Evolutionary conservation across 371 early-diverging fungal genomes (phyloP).

Genomic region (Entomophthora muscae): DNA sequence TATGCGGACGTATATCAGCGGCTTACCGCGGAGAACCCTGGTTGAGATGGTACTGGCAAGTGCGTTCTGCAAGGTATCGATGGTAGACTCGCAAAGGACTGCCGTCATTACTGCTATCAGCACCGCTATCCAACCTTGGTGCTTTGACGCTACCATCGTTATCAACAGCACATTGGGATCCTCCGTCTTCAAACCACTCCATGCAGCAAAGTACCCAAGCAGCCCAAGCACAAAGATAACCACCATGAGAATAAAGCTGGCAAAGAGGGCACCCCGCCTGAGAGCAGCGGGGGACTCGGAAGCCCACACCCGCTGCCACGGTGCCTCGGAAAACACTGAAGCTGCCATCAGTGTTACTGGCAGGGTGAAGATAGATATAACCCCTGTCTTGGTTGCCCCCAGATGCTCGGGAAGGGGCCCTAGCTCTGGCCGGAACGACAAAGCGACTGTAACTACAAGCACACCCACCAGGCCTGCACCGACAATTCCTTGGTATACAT

Average conservation of each 20-base stretch:
- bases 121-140: conserved; percentile 19
- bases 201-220: conserved; percentile 28
- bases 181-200: conserved; percentile 21
- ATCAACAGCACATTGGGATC: conserved; percentile 23
- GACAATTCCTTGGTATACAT: conserved; percentile 29
- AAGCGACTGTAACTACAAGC: conserved; percentile 25
- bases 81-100: conserved; percentile 30
- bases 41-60: conserved; percentile 28
- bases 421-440: conserved; percentile 24
- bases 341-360: conserved; percentile 27
- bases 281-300: conserved; percentile 25
- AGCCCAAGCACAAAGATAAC: conserved; percentile 34
- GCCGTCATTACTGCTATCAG: conserved; percentile 21
- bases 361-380: conserved; percentile 24
- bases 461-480: conserved; percentile 19
- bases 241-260: conserved; percentile 17
- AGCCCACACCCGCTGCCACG: conserved; percentile 45
- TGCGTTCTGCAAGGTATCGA: conserved; percentile 36
- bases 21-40: conserved; percentile 20
- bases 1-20: conserved; percentile 22
- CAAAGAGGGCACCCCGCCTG: conserved; percentile 21
- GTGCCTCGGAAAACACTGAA: conserved; percentile 31
- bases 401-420: conserved; percentile 19
- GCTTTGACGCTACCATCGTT: conserved; percentile 17
- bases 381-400: conserved; percentile 26